Evolutionary conservation across 2,329 filamentous ascomycete genomes (phyloP), one percentile per base, ranked within the genome.

Genomic region (Hymenoscyphus fructigenus): DNA sequence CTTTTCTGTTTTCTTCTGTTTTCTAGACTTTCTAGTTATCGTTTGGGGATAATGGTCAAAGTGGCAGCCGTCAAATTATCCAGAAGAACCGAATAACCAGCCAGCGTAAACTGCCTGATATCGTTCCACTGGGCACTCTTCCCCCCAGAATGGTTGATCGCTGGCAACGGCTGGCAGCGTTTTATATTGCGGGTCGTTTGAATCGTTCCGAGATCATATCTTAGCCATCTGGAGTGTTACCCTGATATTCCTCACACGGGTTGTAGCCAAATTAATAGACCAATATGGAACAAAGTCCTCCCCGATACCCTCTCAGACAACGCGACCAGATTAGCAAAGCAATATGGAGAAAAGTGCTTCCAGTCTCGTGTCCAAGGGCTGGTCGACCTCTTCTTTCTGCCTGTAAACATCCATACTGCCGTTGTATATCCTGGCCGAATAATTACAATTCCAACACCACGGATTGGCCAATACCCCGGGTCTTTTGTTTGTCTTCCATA

Each of bases 331-430:
- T 61, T 63, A 57, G 57, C 23, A 28, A 64, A 56, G 17, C 56
- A 61, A 62, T 65, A 41, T 62, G 60, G 56, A 61, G 60, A 57
- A 65, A 62, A 62, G 59, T 29, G 44, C 41, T 36, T 53, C 60
- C 59, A 56, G 23, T 62, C 63, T 61, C 63, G 57, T 65, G 59
- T 15, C 47, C 63, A 56, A 60, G 56, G 59, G 23, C 32, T 62
- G 20, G 12, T 62, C 26, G 44, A 28, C 29, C n/a, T 47, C 34
- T 60, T 20, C 36, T 12, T 66, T 63, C 61, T 61, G 61, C 59
- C 59, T 59, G 34, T 50, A 36, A 34, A 53, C 20, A 53, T 53
- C 20, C 9, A 53, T 26, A 28, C 15, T 38, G 20, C 17, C 56
- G 55, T 50, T 57, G 17, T 60, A 28, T 47, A 57, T 28, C n/a